Conservation (phyloP, 176 grass and related monocot genomes). For the Saccharum spontaneum region DNA sequence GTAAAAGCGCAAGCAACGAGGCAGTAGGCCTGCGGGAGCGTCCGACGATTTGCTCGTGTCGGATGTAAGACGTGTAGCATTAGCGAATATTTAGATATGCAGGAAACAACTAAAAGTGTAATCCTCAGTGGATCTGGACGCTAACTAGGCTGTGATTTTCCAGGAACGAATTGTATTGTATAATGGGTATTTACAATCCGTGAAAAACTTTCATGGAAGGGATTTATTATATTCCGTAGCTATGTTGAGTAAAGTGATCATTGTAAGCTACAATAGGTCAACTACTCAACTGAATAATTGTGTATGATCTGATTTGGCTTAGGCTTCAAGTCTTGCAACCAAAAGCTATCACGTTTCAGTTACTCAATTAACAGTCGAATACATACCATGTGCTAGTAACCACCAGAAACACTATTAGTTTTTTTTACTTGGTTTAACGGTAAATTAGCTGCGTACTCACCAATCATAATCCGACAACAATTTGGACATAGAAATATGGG, state of each 20-base stretch:
- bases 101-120: neutral
- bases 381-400: neutral
- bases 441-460: neutral
- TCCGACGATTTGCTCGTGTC: too few species aligned
- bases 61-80: too few species aligned
- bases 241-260: conserved; percentile 18
- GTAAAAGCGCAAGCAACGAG: too few species aligned
- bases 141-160: neutral
- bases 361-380: conserved; percentile 9
- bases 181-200: neutral
- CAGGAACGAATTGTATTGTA: neutral
- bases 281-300: neutral
- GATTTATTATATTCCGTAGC: neutral
- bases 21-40: too few species aligned
- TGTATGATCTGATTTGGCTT: conserved; percentile 17
- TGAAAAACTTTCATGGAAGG: neutral
- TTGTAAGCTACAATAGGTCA: conserved; percentile 33
- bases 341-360: conserved; percentile 27
- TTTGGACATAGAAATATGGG: neutral
- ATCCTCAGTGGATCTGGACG: neutral
- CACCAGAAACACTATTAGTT: neutral
- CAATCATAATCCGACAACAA: neutral
- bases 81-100: neutral
- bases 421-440: neutral
- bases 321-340: conserved; percentile 22